These are phyloP conservation scores for Kodamaea kakaduensis DNA, from an alignment of 805 yeast species.

Conservation along the genomic window DNA sequence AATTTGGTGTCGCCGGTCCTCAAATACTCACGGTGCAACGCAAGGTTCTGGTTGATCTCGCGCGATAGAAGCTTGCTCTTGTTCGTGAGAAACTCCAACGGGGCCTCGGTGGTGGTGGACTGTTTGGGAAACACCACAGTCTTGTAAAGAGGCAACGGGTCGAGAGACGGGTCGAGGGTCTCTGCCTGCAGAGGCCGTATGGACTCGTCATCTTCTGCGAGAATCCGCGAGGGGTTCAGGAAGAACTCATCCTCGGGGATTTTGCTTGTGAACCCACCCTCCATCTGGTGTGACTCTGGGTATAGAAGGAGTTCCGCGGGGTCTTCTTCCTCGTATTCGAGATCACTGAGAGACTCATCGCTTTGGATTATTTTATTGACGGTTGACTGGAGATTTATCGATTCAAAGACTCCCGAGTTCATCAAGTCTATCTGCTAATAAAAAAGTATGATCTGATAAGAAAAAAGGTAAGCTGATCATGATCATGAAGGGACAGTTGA, in stretches of 20 bases:
- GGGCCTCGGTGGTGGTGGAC: constrained; percentile 16
- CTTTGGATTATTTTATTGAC: constrained; percentile 1
- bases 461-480: no score
- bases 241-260: constrained; percentile 17
- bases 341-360: neutral
- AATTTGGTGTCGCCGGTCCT: constrained; percentile 33
- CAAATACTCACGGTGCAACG: constrained; percentile 24
- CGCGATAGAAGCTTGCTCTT: constrained; percentile 22
- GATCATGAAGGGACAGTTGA: no score
- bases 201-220: constrained; percentile 7
- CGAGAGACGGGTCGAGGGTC: constrained; percentile 1
- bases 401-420: constrained; percentile 14
- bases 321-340: constrained; percentile 14
- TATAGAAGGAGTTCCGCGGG: constrained; percentile 16
- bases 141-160: no score
- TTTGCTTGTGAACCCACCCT: constrained; percentile 6
- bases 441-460: no score
- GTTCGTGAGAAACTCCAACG: constrained; percentile 28
- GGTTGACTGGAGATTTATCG: constrained; percentile 14
- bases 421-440: constrained; percentile 1
- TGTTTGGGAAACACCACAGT: constrained; percentile 8
- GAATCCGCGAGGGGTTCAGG: constrained; percentile 17
- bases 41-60: constrained; percentile 21
- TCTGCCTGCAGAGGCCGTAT: constrained; percentile 3
- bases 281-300: constrained; percentile 4